phyloP scores from a whole-genome alignment of 768 basidiomycete genomes.

The Sarcodon sp. region DNA sequence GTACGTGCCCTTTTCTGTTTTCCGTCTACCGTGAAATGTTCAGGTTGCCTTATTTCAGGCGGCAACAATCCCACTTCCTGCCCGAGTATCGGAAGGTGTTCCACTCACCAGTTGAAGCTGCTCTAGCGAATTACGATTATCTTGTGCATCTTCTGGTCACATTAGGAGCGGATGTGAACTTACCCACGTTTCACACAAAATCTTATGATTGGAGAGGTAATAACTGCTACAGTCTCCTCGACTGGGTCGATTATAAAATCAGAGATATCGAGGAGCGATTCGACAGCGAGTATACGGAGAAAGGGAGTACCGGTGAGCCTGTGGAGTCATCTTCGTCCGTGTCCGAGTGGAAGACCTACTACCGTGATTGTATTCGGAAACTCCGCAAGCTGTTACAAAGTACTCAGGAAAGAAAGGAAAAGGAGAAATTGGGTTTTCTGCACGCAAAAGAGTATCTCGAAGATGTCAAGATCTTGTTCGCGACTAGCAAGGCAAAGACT shows the following conservation, averaged over 20 bases:
- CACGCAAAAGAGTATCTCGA: neutral
- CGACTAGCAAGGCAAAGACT: conserved; percentile 20
- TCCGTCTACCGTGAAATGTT: neutral
- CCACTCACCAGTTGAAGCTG: conserved; percentile 13
- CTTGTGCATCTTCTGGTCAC: conserved; percentile 14
- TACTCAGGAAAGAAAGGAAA: neutral
- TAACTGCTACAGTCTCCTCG: neutral
- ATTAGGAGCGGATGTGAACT: conserved; percentile 14
- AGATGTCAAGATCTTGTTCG: conserved; percentile 16
- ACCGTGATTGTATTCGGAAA: no score
- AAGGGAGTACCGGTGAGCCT: neutral
- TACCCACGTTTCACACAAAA: neutral
- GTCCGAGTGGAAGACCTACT: neutral
- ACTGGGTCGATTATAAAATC: neutral
- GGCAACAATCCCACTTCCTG: neutral
- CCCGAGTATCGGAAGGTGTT: neutral
- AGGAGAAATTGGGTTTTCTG: neutral
- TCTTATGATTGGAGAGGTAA: neutral
- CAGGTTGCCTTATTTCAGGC: neutral
- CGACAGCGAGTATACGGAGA: neutral
- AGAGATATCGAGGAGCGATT: neutral
- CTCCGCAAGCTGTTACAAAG: neutral
- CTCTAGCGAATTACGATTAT: conserved; percentile 12
- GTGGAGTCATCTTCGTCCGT: no score
- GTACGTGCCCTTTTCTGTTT: neutral